Evolutionary conservation across 257 asterid species (phyloP).

Genomic region (Striga asiatica): DNA sequence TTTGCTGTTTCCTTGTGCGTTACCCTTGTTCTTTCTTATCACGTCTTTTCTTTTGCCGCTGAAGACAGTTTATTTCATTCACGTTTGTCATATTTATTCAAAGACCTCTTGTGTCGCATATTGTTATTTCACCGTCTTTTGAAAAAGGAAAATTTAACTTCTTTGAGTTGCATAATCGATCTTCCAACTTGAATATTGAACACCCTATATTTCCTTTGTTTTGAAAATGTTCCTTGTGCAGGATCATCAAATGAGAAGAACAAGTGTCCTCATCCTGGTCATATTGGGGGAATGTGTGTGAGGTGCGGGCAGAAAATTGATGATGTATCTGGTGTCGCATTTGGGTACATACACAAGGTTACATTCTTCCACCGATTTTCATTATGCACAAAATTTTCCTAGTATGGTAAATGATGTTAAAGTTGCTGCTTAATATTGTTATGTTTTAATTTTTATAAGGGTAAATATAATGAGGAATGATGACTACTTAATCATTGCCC

Average conservation of each 20-base stretch:
- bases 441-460: background rate
- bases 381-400: background rate
- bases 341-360: conserved; percentile 87
- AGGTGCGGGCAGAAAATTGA: conserved; percentile 60
- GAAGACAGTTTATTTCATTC: background rate
- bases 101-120: background rate
- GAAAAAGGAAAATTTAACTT: no score
- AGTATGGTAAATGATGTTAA: background rate
- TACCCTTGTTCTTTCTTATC: background rate
- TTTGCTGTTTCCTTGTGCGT: background rate
- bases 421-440: background rate
- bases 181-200: background rate
- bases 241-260: conserved; percentile 24
- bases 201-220: background rate
- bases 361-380: background rate
- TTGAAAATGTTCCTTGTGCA: conserved; percentile 16
- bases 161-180: background rate
- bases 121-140: no score
- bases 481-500: background rate
- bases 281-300: conserved; percentile 77
- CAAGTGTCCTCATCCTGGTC: conserved; percentile 72
- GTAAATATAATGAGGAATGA: background rate
- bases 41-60: background rate
- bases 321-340: conserved; percentile 67
- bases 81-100: background rate